Evolutionary conservation across 2,329 filamentous ascomycete genomes (phyloP).

Genomic region (Achaetomium macrosporum): DNA sequence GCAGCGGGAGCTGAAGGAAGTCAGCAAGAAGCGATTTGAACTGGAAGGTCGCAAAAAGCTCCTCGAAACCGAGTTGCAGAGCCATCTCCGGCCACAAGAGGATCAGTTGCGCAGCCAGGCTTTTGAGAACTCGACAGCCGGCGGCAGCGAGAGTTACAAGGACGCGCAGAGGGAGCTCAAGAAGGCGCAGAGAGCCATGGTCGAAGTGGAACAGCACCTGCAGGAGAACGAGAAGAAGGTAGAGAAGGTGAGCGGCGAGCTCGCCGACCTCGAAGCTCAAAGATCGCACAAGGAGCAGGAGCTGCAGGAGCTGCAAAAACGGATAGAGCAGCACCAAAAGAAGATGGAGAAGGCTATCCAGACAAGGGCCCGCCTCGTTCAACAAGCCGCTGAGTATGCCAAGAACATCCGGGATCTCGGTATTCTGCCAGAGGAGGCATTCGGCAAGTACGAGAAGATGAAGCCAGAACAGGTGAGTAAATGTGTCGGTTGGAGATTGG

Average conservation of each 20-base stretch:
- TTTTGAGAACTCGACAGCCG: constrained; percentile 56
- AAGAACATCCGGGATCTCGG: constrained; percentile 90
- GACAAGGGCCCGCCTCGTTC: constrained; percentile 73
- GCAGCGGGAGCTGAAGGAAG: constrained; percentile 68
- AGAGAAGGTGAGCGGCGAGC: constrained; percentile 44
- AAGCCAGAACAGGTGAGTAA: constrained; percentile 65
- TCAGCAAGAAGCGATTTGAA: constrained; percentile 67
- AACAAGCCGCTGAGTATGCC: constrained; percentile 72
- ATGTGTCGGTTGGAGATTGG: neutral
- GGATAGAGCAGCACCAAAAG: constrained; percentile 66
- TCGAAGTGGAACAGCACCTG: constrained; percentile 62
- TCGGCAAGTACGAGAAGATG: constrained; percentile 82
- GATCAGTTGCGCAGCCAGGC: constrained; percentile 78
- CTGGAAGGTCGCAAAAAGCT: constrained; percentile 76
- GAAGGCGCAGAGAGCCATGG: constrained; percentile 64
- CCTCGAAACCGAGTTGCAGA: constrained; percentile 80
- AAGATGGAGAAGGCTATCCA: constrained; percentile 87
- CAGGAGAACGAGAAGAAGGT: constrained; percentile 69
- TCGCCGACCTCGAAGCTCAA: constrained; percentile 50
- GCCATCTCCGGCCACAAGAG: constrained; percentile 79
- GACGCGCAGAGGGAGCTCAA: constrained; percentile 78
- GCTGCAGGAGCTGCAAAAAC: constrained; percentile 77
- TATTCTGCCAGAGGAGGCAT: constrained; percentile 87
- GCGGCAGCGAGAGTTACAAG: constrained; percentile 60
- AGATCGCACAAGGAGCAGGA: constrained; percentile 62